These are phyloP conservation scores for Periconia sp. DNA, from an alignment of 2,329 filamentous ascomycete species.

Conservation along the genomic window DNA sequence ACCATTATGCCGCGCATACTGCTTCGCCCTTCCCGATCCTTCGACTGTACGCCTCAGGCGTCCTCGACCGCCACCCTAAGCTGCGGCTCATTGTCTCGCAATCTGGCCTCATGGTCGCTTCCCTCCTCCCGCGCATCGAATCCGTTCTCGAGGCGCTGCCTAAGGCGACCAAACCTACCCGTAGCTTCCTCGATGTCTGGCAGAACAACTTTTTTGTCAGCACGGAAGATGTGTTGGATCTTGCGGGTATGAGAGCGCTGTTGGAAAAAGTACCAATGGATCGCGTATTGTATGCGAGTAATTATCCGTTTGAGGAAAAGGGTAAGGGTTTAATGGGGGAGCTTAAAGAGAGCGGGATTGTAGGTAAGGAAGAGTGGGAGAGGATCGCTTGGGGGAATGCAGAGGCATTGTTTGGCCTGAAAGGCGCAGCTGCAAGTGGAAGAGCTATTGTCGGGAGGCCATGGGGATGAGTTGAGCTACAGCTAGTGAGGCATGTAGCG, in stretches of 20 bases:
- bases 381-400: conserved; percentile 60
- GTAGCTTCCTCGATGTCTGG: conserved; percentile 58
- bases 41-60: conserved; percentile 57
- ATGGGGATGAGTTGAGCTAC: too few species aligned
- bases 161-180: conserved; percentile 21
- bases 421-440: conserved; percentile 1
- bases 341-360: conserved; percentile 56
- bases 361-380: conserved; percentile 57
- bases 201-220: conserved; percentile 64
- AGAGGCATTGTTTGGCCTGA: conserved; percentile 39
- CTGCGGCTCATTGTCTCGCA: conserved; percentile 63
- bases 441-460: conserved; percentile 1
- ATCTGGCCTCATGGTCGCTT: conserved; percentile 61
- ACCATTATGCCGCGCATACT: conserved; percentile 56
- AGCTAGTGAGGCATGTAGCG: too few species aligned
- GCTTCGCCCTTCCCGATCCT: conserved; percentile 58
- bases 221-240: conserved; percentile 60
- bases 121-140: conserved; percentile 57
- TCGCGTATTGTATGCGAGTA: conserved; percentile 62
- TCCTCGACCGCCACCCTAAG: conserved; percentile 62
- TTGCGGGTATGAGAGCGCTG: conserved; percentile 55
- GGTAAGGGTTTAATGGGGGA: conserved; percentile 57
- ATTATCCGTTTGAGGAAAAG: conserved; percentile 63
- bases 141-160: conserved; percentile 30
- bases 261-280: conserved; percentile 56